phyloP scores from a whole-genome alignment of 2,329 filamentous ascomycete genomes.

The Epichloe coenophiala region DNA sequence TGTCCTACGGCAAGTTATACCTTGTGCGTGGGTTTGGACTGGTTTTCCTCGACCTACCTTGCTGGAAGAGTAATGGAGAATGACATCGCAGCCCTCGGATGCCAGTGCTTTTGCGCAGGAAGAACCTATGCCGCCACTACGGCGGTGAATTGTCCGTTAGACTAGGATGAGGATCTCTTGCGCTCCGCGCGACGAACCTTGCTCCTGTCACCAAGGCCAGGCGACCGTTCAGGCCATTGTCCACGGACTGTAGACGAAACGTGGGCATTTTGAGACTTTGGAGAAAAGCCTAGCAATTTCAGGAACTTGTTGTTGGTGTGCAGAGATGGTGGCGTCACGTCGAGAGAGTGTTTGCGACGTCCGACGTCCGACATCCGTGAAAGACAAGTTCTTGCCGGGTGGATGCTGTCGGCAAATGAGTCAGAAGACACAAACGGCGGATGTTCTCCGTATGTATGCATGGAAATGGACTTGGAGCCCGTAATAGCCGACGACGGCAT shows the following conservation, averaged over 20 bases:
- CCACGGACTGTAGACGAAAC: background rate
- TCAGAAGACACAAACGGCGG: too few relatives aligned
- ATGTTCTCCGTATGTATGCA: too few relatives aligned
- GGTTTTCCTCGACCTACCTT: background rate
- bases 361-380: too few relatives aligned
- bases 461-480: too few relatives aligned
- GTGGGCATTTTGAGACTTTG: background rate
- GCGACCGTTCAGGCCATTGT: slow-evolving; percentile 1
- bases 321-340: background rate
- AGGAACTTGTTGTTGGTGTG: background rate
- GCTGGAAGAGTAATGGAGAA: slow-evolving; percentile 5
- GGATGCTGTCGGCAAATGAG: too few relatives aligned
- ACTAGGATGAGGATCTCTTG: background rate
- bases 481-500: too few relatives aligned
- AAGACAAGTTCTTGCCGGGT: too few relatives aligned
- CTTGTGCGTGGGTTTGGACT: too few relatives aligned
- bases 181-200: background rate
- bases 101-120: slow-evolving; percentile 4
- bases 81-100: slow-evolving; percentile 4
- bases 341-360: background rate
- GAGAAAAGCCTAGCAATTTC: background rate
- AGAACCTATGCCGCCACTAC: slow-evolving; percentile 5
- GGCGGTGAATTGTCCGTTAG: background rate
- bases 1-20: background rate
- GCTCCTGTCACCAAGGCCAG: slow-evolving; percentile 6